Evolutionary conservation across 2,329 filamentous ascomycete species (phyloP).

Genomic region (Botrytis fabae): DNA sequence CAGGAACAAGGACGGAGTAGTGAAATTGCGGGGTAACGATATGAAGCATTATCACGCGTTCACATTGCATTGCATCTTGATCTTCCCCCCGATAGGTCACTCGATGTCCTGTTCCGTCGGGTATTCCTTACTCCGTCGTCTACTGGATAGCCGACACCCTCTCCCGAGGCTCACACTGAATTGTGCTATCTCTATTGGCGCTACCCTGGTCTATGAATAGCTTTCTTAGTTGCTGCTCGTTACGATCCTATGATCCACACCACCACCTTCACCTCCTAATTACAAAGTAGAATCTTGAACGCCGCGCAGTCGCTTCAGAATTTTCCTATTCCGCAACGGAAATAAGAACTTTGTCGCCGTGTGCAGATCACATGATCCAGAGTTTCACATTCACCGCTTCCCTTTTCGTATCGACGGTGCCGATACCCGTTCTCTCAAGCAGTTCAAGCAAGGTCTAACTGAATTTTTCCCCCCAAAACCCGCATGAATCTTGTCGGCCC

Average conservation of each 20-base stretch:
- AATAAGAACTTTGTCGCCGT: not conserved
- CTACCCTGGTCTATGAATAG: not conserved
- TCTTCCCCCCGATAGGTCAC: not conserved
- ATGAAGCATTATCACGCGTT: not conserved
- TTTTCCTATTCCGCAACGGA: constrained; percentile 5
- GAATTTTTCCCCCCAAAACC: not conserved
- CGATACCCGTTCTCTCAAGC: constrained; percentile 8
- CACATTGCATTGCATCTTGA: not conserved
- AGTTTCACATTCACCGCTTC: not conserved
- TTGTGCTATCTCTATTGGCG: not conserved
- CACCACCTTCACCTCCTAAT: not conserved
- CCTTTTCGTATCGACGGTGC: constrained; percentile 2
- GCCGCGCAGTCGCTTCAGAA: not conserved
- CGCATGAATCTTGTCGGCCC: not conserved
- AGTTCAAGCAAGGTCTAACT: not conserved
- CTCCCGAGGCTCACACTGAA: not conserved
- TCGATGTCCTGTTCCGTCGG: not conserved
- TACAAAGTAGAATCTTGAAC: not conserved
- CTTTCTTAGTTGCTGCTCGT: not conserved
- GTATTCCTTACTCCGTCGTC: not conserved
- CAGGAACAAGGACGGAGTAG: not conserved
- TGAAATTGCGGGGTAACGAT: not conserved
- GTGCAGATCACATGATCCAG: not conserved
- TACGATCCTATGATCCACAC: not conserved
- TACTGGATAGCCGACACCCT: not conserved